These are phyloP conservation scores for Neurospora cerealis DNA, from an alignment of 495 filamentous ascomycete genomes.

Conservation along the genomic window DNA sequence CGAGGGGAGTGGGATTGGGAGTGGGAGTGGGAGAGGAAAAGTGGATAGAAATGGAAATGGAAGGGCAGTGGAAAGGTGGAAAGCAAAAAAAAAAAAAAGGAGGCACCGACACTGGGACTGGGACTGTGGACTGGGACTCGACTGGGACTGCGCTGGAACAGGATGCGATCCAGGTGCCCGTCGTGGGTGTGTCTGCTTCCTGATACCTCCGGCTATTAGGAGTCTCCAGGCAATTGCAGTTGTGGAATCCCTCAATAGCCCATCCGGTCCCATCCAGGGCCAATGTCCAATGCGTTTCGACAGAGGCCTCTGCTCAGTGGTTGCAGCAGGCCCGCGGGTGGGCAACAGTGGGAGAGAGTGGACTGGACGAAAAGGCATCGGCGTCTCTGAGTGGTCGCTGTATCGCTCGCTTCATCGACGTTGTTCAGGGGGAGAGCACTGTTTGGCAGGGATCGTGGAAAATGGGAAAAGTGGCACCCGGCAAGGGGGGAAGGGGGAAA, in stretches of 20 bases:
- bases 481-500: not conserved
- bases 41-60: not conserved
- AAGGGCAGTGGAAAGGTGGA: not conserved
- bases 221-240: not conserved
- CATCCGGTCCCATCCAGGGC: not conserved
- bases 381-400: not conserved
- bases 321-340: not conserved
- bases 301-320: not conserved
- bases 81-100: not conserved
- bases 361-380: not conserved
- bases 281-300: not conserved
- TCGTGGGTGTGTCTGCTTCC: not conserved
- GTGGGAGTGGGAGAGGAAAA: not conserved
- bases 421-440: not conserved
- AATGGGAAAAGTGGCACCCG: not conserved
- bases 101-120: not conserved
- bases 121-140: not conserved
- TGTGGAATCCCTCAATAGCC: not conserved
- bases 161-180: not conserved
- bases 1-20: not conserved
- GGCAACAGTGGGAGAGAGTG: not conserved
- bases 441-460: not conserved
- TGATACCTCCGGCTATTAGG: not conserved
- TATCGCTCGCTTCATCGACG: not conserved
- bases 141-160: not conserved